Evolutionary conservation across 805 yeast species (phyloP), one percentile per base, ranked within the genome.

Genomic region (Lachancea dasiensis): DNA sequence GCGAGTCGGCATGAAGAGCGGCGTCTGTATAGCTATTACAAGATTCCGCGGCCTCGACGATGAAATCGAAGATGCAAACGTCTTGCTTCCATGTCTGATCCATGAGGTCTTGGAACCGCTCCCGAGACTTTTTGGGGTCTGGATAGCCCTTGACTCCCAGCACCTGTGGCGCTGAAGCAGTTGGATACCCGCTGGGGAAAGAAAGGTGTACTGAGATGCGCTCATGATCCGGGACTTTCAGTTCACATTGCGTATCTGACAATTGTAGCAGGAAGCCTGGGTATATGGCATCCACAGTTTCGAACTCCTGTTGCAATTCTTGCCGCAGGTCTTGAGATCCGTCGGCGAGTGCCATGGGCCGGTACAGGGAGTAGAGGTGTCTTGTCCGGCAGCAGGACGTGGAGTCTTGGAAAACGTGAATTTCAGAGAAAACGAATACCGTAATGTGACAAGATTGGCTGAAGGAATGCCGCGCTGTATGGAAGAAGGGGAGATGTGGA

Each of bases 201-300:
- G 82, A 75, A 43, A 90, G 56, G 47, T 81, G 80, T n/a, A 86
- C 62, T 3, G 60, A 58, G 31, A 81, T 67, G 24, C 70, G 69
- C 35, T 75, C 77, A 49, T 81, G 81, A 37, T 77, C 75, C 0
- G 95, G 86, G 1, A 76, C 60, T 18, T 63, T 61, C 10, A 81
- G 65, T 31, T 72, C 72, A 6, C 73, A 61, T 6, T 64, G 54
- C 1, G 51, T 55, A 19, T 64, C 66, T 17, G 61, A 58, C 18
- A 61, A 40, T 23, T 47, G 49, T 3, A 61, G 59, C 24, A 77
- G 56, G 27, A 76, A 68, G 11, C 70, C 83, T 1, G 95, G 96
- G 53, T 77, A 90, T 9, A 92, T 90, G 3, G 96, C 92, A 39
- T 85, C 82, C 8, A 90, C 77, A 9, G 95, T 90, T 27, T 74